Conservation (phyloP, 1,284 basidiomycete genomes). For the Schizopora paradoxa region DNA sequence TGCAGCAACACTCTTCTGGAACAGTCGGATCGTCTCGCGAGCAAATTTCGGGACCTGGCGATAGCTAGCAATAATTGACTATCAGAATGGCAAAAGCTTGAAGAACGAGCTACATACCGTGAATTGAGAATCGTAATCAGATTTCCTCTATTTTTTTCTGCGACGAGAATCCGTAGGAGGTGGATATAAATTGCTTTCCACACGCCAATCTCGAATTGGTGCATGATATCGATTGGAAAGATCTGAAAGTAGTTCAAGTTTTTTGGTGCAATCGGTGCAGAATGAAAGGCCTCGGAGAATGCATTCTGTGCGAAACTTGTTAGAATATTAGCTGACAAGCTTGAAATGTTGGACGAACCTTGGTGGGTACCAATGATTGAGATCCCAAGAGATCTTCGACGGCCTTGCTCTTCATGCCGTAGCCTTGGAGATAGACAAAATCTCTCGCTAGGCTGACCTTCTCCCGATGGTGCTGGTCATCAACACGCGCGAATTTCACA, state of each 20-base stretch:
- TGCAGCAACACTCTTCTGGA: slow-evolving; percentile 23
- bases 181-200: slow-evolving; percentile 26
- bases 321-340: too few relatives aligned
- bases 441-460: slow-evolving; percentile 11
- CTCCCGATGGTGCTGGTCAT: background rate
- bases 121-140: slow-evolving; percentile 18
- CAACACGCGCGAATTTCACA: slow-evolving; percentile 1
- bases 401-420: slow-evolving; percentile 10
- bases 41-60: slow-evolving; percentile 28
- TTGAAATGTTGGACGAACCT: slow-evolving; percentile 14
- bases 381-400: slow-evolving; percentile 17
- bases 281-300: too few relatives aligned
- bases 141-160: slow-evolving; percentile 11
- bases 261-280: slow-evolving; percentile 4
- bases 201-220: slow-evolving; percentile 27
- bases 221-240: slow-evolving; percentile 25
- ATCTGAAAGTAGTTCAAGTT: slow-evolving; percentile 21
- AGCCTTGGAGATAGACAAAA: slow-evolving; percentile 18
- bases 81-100: background rate
- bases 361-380: slow-evolving; percentile 19
- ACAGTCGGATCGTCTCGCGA: slow-evolving; percentile 24
- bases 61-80: slow-evolving; percentile 20
- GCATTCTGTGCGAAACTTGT: slow-evolving; percentile 28
- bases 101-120: slow-evolving; percentile 15
- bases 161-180: slow-evolving; percentile 23